Evolutionary conservation across 2,329 filamentous ascomycete species (phyloP).

Genomic region (Scytalidium lignicola): DNA sequence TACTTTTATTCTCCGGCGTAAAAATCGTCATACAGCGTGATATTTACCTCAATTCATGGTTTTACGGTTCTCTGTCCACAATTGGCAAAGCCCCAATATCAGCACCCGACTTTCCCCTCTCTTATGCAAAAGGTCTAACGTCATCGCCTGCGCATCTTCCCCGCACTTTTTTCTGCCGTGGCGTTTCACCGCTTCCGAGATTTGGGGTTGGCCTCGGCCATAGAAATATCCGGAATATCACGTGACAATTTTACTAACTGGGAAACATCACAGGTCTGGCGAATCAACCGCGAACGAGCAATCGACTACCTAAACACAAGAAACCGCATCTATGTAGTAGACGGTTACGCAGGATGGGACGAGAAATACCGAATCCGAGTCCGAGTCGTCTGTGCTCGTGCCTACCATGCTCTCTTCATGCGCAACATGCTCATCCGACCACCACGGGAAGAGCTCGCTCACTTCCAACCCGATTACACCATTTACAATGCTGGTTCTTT

Average conservation of each 20-base stretch:
- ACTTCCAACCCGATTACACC: slow-evolving; percentile 98
- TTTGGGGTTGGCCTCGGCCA: background rate
- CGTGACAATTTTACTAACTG: background rate
- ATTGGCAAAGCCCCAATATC: too few species aligned
- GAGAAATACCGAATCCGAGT: slow-evolving; percentile 97
- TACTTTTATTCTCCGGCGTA: too few species aligned
- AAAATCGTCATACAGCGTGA: too few species aligned
- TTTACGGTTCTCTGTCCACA: too few species aligned
- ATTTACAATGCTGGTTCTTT: slow-evolving; percentile 99
- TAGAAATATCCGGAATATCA: background rate
- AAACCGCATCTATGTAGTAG: slow-evolving; percentile 97
- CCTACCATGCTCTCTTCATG: slow-evolving; percentile 99
- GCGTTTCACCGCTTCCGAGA: background rate
- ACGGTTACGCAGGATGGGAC: slow-evolving; percentile 97
- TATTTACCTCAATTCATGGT: too few species aligned
- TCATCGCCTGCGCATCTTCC: background rate
- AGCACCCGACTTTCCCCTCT: background rate
- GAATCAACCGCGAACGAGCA: slow-evolving; percentile 97
- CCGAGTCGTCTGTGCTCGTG: slow-evolving; percentile 95
- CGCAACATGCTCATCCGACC: slow-evolving; percentile 99
- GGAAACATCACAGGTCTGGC: slow-evolving; percentile 73
- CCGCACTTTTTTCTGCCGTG: slow-evolving; percentile 3
- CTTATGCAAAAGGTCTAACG: background rate
- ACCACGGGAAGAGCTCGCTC: slow-evolving; percentile 81
- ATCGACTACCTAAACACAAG: slow-evolving; percentile 99